These are phyloP conservation scores for Sporothrix pseudoabietina DNA, from an alignment of 2,329 filamentous ascomycete species.

Conservation along the genomic window DNA sequence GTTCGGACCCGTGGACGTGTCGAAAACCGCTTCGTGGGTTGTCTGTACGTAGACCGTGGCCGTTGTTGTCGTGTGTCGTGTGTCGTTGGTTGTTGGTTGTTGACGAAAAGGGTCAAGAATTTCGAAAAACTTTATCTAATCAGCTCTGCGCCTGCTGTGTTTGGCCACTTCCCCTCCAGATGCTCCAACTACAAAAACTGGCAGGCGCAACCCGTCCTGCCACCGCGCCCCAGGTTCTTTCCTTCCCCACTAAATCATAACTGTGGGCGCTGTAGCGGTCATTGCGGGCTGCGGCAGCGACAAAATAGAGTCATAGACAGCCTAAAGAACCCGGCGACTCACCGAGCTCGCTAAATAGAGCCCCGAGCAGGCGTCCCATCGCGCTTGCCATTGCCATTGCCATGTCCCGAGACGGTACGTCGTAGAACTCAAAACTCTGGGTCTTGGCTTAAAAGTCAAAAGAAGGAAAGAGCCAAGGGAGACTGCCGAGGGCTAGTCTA, in stretches of 20 bases:
- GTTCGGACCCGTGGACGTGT: not conserved
- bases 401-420: constrained; percentile 13
- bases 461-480: not conserved
- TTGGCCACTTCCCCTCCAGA: not conserved
- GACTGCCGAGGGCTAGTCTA: not conserved
- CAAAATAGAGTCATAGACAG: not conserved
- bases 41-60: not conserved
- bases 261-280: too few species aligned
- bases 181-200: not conserved
- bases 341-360: not conserved
- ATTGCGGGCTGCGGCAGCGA: not conserved
- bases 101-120: not conserved
- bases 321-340: too few species aligned
- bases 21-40: not conserved
- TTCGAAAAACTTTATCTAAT: not conserved
- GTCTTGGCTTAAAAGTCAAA: too few species aligned
- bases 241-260: too few species aligned
- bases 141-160: not conserved
- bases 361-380: not conserved
- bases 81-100: not conserved
- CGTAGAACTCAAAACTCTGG: too few species aligned
- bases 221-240: too few species aligned
- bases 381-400: constrained; percentile 5
- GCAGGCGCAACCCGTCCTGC: too few species aligned
- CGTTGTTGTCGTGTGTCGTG: not conserved